Evolutionary conservation across 805 yeast species (phyloP), one percentile per base, ranked within the genome.

Genomic region (Lipomyces spencermartinsiae): DNA sequence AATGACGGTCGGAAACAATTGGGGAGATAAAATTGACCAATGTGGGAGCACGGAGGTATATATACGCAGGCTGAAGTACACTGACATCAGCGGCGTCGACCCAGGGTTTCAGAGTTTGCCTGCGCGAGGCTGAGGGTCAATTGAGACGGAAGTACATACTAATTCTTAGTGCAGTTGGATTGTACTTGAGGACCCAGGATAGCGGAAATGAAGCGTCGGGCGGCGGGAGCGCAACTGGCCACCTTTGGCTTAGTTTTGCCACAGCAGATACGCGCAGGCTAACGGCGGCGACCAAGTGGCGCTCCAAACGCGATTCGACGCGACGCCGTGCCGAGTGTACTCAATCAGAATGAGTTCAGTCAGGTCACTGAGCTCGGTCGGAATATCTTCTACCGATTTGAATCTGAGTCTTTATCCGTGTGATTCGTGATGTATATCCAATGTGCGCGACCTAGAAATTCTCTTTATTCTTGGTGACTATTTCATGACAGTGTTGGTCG

Each of bases 21-120:
- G 16, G n/a, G 49, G 16, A 16, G 49, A 39, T 2, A 39, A 39
- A 39, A 16, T 16, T 14, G 3, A 39, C 12, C 16, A 39, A 39
- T 39, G 12, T 12, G 49, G 25, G 54, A 8, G 53, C 8, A 22
- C n/a, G 10, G 10, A 8, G 2, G n/a, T 49, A 19, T 49, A 49
- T 49, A 22, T 49, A 49, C 16, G 25, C 54, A 22, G 14, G 25
- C 7, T 49, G 22, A 4, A n/a, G 12, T 4, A 22, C 14, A 19
- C 8, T 53, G 56, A 53, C 56, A 53, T 53, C 33, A 22, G 56
- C 33, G 33, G n/a, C 56, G 56, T 53, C 33, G 56, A n/a, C 10
- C 56, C 14, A 53, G 29, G 49, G 56, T 53, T 53, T 53, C 56
- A 29, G 56, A 19, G 56, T 22, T 19, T 53, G 33, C 12, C 19